These are phyloP conservation scores for Colletotrichum sp. DNA, from an alignment of 2,329 filamentous ascomycete genomes.

Conservation along the genomic window DNA sequence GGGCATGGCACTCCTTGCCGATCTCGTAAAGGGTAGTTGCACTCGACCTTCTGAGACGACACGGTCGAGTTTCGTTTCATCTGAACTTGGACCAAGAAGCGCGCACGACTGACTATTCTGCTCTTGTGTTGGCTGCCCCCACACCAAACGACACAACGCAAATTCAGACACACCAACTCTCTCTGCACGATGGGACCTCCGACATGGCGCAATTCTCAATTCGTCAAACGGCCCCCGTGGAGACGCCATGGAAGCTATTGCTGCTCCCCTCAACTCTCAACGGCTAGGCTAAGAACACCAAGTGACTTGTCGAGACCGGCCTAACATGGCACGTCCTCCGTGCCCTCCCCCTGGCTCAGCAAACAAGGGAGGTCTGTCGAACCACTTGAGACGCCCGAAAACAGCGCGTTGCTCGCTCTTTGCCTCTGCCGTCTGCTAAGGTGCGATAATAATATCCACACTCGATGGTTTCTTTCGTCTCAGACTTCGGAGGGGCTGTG, in stretches of 20 bases:
- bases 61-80: constrained; percentile 18
- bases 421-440: neutral
- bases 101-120: neutral
- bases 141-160: neutral
- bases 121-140: neutral
- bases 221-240: neutral
- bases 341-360: neutral
- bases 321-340: neutral
- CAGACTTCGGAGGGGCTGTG: constrained; percentile 1
- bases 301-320: neutral
- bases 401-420: neutral
- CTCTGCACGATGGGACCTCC: neutral
- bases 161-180: neutral
- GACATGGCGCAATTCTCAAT: neutral
- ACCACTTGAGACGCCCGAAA: constrained; percentile 12
- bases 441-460: constrained; percentile 14
- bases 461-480: constrained; percentile 4
- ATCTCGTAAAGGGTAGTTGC: neutral
- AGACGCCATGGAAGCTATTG: neutral
- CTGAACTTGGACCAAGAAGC: neutral
- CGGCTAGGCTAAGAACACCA: neutral
- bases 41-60: constrained; percentile 8
- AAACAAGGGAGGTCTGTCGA: neutral
- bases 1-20: neutral
- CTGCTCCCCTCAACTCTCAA: constrained; percentile 1